A percentile compares a stretch with the other conserved stretches of the same genome.
Conservation (phyloP, 257 asterid species). For the Sherardia arvensis region DNA sequence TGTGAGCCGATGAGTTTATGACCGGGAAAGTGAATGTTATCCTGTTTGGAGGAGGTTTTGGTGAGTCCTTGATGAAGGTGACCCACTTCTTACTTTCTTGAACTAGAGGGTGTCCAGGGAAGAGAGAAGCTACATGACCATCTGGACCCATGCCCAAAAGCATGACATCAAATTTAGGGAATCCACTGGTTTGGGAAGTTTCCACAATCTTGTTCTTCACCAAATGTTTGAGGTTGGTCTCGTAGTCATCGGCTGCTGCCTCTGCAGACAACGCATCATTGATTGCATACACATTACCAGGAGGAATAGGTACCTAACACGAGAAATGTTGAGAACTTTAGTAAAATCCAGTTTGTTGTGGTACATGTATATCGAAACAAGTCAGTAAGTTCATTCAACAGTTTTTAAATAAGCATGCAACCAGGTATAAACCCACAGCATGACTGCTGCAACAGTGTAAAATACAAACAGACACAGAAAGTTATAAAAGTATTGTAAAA, state of each 20-base stretch:
- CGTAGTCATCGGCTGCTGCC: constrained; percentile 93
- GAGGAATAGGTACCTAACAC: constrained; percentile 65
- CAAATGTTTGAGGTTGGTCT: constrained; percentile 66
- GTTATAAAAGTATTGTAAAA: too few species aligned
- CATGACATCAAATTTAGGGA: constrained; percentile 86
- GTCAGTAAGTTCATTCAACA: too few species aligned
- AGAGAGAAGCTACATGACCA: constrained; percentile 88
- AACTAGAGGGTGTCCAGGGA: constrained; percentile 76
- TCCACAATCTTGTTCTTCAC: constrained; percentile 40
- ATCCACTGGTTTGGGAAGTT: constrained; percentile 39
- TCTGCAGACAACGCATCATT: constrained; percentile 81
- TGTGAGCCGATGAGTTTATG: constrained; percentile 60
- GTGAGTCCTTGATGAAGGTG: constrained; percentile 73
- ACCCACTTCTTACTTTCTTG: constrained; percentile 75
- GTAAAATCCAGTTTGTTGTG: background rate
- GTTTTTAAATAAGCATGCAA: too few species aligned
- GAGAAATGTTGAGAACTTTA: background rate
- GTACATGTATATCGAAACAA: background rate
- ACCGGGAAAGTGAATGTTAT: constrained; percentile 88
- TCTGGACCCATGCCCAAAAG: constrained; percentile 97
- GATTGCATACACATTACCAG: constrained; percentile 70
- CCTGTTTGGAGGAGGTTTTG: constrained; percentile 90
- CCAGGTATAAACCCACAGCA: too few species aligned
- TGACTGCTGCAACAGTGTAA: too few species aligned
- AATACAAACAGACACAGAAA: too few species aligned